phyloP scores from a whole-genome alignment of 352 stramenopile genomes.

The Thalassiosira sp. region DNA sequence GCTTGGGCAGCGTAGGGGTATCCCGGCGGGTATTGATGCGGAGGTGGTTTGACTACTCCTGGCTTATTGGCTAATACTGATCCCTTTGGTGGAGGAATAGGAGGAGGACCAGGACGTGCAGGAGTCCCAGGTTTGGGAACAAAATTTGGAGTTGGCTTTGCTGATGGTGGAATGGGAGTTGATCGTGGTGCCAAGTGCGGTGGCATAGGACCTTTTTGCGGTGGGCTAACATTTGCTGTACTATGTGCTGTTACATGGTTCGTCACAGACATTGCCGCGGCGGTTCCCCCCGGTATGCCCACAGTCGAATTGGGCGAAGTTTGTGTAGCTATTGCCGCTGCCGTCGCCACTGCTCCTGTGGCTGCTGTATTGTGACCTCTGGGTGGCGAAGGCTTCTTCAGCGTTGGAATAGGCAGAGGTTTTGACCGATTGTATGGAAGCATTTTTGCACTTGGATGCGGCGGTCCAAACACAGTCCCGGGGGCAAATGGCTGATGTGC shows the following conservation, averaged over 20 bases:
- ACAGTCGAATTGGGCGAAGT: conserved; percentile 3
- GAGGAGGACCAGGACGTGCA: not conserved
- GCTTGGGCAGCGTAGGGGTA: conserved; percentile 4
- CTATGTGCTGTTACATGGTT: conserved; percentile 3
- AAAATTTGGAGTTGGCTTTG: not conserved
- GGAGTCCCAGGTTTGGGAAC: conserved; percentile 1
- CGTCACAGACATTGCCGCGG: conserved; percentile 30
- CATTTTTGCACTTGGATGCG: not conserved
- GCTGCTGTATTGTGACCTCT: conserved; percentile 16
- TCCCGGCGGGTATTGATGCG: not conserved
- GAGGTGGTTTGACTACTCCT: not conserved
- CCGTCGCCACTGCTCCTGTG: conserved; percentile 47
- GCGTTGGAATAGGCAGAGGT: conserved; percentile 33
- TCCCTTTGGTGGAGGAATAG: not conserved
- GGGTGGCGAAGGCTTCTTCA: conserved; percentile 4
- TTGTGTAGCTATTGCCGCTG: conserved; percentile 37
- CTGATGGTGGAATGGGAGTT: conserved; percentile 1
- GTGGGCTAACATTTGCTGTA: not conserved
- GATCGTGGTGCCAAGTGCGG: not conserved
- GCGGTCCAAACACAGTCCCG: too few relatives aligned
- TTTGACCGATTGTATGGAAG: conserved; percentile 32
- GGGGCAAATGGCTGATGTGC: too few relatives aligned
- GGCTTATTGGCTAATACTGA: not conserved
- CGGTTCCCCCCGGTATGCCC: not conserved
- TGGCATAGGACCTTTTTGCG: not conserved